Evolutionary conservation across 2,329 filamentous ascomycete species (phyloP).

Genomic region (Pseudopyrenochaeta lycopersici): DNA sequence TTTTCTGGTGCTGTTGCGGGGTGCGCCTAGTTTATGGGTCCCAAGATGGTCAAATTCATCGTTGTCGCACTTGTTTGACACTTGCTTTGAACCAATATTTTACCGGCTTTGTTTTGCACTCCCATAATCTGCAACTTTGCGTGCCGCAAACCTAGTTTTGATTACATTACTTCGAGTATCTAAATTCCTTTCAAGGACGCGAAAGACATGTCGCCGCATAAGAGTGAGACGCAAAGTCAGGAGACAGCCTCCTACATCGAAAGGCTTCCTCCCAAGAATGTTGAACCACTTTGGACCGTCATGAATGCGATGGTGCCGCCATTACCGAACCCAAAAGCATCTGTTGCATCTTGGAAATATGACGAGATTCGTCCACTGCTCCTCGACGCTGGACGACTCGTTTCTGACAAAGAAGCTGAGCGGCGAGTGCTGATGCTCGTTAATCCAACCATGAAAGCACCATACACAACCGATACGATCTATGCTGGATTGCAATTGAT

Average conservation of each 20-base stretch:
- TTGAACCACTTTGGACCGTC: slow-evolving; percentile 14
- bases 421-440: slow-evolving; percentile 53
- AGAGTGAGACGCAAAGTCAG: background rate
- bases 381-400: slow-evolving; percentile 46
- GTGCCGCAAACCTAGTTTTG: background rate
- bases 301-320: slow-evolving; percentile 18
- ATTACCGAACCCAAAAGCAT: slow-evolving; percentile 12
- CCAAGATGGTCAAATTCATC: no score
- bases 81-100: background rate
- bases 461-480: slow-evolving; percentile 66
- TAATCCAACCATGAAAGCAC: slow-evolving; percentile 38
- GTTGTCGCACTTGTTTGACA: no score
- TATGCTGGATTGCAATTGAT: slow-evolving; percentile 66
- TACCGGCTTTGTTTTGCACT: background rate
- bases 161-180: no score
- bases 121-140: background rate
- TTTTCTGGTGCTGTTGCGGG: background rate
- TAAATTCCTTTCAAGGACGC: background rate
- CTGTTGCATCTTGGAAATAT: slow-evolving; percentile 11
- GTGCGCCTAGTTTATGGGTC: background rate
- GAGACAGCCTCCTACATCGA: slow-evolving; percentile 2
- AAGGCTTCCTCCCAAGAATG: slow-evolving; percentile 17
- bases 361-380: slow-evolving; percentile 34
- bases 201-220: background rate
- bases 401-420: slow-evolving; percentile 51